Percentiles rank a stretch among this genome's conserved stretches.
phyloP scores from a whole-genome alignment of 2,329 filamentous ascomycete genomes.

The Trichoderma simmonsii region DNA sequence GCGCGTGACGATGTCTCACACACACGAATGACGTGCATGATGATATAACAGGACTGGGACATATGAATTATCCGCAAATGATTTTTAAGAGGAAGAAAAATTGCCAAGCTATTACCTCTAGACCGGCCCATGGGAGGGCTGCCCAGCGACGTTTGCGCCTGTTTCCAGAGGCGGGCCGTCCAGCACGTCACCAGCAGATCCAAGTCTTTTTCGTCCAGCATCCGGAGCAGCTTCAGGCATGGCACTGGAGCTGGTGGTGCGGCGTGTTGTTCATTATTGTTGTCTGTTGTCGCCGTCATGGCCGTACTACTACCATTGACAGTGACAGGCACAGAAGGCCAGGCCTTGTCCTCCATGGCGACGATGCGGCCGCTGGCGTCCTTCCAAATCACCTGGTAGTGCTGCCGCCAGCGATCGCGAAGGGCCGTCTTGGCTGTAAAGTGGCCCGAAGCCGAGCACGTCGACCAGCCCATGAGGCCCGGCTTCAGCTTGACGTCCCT shows the following conservation, averaged over 20 bases:
- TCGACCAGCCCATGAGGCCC: constrained; percentile 7
- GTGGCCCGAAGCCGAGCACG: constrained; percentile 2
- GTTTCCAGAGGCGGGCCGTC: constrained; percentile 12
- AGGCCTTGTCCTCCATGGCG: constrained; percentile 6
- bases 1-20: background rate
- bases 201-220: constrained; percentile 13
- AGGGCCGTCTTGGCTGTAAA: constrained; percentile 6
- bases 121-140: background rate
- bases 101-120: constrained; percentile 1
- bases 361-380: constrained; percentile 12
- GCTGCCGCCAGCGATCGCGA: constrained; percentile 7
- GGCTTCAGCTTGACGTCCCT: constrained; percentile 9
- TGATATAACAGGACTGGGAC: background rate
- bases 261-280: background rate
- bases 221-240: constrained; percentile 7
- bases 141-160: constrained; percentile 1
- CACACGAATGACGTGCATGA: constrained; percentile 14
- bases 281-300: background rate
- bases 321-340: background rate
- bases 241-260: background rate
- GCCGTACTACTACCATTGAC: background rate
- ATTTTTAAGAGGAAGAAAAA: background rate
- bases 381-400: constrained; percentile 13
- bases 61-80: background rate
- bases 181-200: constrained; percentile 14